Evolutionary conservation across 164 flowering plant species (phyloP).

Genomic region (Magnolia officinalis): DNA sequence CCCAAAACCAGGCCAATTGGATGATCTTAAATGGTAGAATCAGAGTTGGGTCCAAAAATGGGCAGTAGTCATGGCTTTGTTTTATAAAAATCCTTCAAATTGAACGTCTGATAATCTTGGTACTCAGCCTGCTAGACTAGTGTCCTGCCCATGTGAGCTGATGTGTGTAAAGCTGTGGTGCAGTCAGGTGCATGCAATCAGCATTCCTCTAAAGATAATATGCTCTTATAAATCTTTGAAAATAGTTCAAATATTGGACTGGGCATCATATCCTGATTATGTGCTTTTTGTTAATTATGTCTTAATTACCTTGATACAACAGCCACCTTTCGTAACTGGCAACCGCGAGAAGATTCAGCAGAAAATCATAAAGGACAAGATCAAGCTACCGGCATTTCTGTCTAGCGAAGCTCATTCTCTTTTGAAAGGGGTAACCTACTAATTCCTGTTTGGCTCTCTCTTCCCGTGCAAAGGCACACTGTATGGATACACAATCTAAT

Average conservation of each 20-base stretch:
- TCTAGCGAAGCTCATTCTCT: conserved; percentile 86
- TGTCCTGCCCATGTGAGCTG: not conserved
- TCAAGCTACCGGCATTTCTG: conserved; percentile 73
- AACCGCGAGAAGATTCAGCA: conserved; percentile 73
- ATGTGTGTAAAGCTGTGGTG: not conserved
- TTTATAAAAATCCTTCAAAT: too few relatives aligned
- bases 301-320: conserved; percentile 16
- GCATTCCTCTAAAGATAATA: not conserved
- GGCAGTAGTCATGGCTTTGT: too few relatives aligned
- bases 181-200: too few relatives aligned
- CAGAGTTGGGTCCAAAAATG: too few relatives aligned
- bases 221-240: not conserved
- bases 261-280: not conserved
- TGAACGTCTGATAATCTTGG: too few relatives aligned
- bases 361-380: conserved; percentile 82
- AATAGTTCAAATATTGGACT: not conserved
- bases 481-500: not conserved
- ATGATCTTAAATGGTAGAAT: too few relatives aligned
- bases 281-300: not conserved
- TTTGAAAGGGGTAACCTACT: conserved; percentile 65
- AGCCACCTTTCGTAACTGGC: conserved; percentile 85
- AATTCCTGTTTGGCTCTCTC: not conserved
- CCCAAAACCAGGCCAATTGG: too few relatives aligned
- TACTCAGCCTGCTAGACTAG: not conserved
- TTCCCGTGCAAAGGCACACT: not conserved